phyloP scores from a whole-genome alignment of 345 rosid species.

The Citrus sp. region DNA sequence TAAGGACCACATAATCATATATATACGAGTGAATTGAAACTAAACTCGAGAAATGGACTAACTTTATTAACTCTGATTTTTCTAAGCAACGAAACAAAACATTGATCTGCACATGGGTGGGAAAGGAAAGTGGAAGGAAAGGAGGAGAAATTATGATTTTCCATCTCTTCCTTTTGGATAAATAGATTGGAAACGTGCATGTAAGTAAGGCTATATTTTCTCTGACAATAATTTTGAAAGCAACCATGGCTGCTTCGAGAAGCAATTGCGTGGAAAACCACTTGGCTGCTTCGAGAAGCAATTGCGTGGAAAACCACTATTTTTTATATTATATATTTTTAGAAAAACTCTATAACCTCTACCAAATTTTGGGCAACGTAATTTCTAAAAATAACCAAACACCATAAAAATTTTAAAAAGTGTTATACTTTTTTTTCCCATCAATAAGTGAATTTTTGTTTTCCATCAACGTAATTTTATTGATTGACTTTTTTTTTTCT shows the following conservation, averaged over 20 bases:
- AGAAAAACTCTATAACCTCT: no score
- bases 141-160: neutral
- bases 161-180: constrained; percentile 3
- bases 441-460: neutral
- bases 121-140: neutral
- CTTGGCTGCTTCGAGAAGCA: no score
- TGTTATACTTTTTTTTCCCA: no score
- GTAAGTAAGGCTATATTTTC: constrained; percentile 15
- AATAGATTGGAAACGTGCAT: constrained; percentile 14
- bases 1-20: no score
- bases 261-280: constrained; percentile 11
- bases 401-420: no score
- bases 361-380: no score
- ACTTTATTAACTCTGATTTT: neutral
- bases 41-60: neutral
- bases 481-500: no score
- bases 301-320: no score
- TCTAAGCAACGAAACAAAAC: neutral
- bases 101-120: constrained; percentile 5
- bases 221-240: constrained; percentile 10
- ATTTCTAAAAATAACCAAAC: no score
- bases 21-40: no score
- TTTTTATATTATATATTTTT: no score
- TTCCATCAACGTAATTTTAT: neutral
- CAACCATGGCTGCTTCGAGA: constrained; percentile 10